A percentile compares a stretch with the other conserved stretches of the same genome.
phyloP scores from a whole-genome alignment of 345 rosid genomes.

The Gossypioides kirkii region DNA sequence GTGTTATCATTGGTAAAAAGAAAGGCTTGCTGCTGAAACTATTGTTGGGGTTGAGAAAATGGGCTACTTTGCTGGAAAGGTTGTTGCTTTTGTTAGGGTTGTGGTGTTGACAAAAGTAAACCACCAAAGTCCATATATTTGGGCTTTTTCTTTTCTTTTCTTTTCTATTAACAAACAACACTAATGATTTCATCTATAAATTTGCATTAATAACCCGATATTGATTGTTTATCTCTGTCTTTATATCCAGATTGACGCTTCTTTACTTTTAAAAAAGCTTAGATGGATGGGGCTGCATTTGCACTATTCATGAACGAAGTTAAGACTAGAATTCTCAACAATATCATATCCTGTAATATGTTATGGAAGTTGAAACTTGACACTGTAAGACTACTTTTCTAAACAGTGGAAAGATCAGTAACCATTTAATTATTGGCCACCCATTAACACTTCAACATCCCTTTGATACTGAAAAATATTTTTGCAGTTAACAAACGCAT shows the following conservation, averaged over 20 bases:
- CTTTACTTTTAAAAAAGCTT: too few relatives aligned
- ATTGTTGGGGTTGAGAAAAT: constrained; percentile 36
- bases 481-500: not conserved
- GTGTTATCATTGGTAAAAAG: constrained; percentile 72
- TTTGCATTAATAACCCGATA: too few relatives aligned
- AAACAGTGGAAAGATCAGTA: not conserved
- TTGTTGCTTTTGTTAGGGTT: constrained; percentile 42
- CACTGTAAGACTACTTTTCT: not conserved
- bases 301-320: not conserved
- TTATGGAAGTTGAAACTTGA: not conserved
- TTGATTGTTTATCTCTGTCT: too few relatives aligned
- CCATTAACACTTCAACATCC: not conserved
- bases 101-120: constrained; percentile 39
- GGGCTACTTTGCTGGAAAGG: constrained; percentile 38
- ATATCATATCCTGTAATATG: not conserved
- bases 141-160: not conserved
- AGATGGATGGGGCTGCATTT: not conserved
- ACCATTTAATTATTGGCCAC: not conserved
- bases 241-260: too few relatives aligned
- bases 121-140: not conserved
- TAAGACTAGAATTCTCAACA: not conserved
- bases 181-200: not conserved
- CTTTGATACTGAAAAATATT: not conserved
- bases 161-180: too few relatives aligned
- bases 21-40: constrained; percentile 48